Base-by-base conservation (phyloP, 139 green algal genomes). In the Diplosphaera chodatii region DNA sequence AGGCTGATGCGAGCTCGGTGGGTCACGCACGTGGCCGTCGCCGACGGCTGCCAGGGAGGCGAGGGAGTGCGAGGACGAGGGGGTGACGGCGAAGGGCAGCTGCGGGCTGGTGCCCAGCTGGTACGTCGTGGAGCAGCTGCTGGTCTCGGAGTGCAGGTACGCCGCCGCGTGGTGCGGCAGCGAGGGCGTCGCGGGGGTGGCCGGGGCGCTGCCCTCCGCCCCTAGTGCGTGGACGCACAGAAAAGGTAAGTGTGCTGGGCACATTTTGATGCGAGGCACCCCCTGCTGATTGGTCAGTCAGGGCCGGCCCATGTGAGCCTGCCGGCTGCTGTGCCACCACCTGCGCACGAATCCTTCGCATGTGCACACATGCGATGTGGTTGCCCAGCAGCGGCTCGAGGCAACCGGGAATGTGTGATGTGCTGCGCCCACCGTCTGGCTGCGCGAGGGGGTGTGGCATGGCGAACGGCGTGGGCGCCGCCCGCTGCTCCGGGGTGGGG, bases 21-120 rank as follows among this genome's bases (percentile, higher is more conserved):
- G 3, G 13, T n/a, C 48, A n/a, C 48, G 25, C 48, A 23, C 25
- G 48, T 25, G 48, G n/a, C n/a, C n/a, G n/a, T n/a, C 16, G 16
- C 25, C 48, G 3, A 3, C 48, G 48, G 48, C 48, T 59, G 48
- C 48, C 8, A 70, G 34, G 6, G 74, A 72, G 29, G 74, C 70
- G 29, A 84, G 30, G 22, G 83, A 91, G 32, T 71, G 68, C n/a
- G 76, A 68, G 0, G 74, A 85, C 8, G 86, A 89, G 20, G 88
- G 88, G 1, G 88, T 93, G 76, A 91, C 90, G 16, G 88, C 88
- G 78, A 93, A 93, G 1, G 88, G 88, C 48, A 93, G 83, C 74
- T 93, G 83, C 0, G 88, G 88, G 66, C 80, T 89, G 79, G 80
- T 77, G 66, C 80, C 84, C 48, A 59, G 48, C 48, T 59, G 48